Conservation (phyloP, 345 rosid species). For the Aurinia saxatilis region DNA sequence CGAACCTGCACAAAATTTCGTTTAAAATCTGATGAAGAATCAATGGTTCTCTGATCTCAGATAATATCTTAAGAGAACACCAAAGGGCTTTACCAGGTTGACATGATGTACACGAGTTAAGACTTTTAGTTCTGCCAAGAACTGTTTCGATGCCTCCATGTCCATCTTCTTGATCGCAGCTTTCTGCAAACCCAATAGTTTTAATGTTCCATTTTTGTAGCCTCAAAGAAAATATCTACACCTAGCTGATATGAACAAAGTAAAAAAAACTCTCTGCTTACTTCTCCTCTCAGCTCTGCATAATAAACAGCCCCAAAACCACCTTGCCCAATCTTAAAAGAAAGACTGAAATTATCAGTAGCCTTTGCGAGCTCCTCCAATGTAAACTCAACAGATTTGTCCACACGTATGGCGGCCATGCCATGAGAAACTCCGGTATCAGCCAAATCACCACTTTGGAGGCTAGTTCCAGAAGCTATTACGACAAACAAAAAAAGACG, state of each 20-base stretch:
- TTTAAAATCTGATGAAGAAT: neutral
- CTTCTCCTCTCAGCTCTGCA: constrained; percentile 96
- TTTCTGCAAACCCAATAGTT: constrained; percentile 39
- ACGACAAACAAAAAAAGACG: constrained; percentile 2
- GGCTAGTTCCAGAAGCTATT: constrained; percentile 26
- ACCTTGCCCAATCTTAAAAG: constrained; percentile 87
- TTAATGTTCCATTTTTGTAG: neutral
- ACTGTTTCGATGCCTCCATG: constrained; percentile 90
- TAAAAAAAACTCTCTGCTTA: constrained; percentile 22
- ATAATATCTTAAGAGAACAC: neutral
- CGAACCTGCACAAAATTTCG: constrained; percentile 50
- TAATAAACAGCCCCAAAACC: constrained; percentile 91
- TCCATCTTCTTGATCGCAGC: constrained; percentile 99
- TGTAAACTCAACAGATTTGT: constrained; percentile 79
- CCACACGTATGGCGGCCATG: constrained; percentile 63
- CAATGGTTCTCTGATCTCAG: neutral
- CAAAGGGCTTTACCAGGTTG: constrained; percentile 61
- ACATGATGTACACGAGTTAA: constrained; percentile 88
- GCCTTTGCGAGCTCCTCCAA: constrained; percentile 90
- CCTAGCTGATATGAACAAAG: neutral
- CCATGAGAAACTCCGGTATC: constrained; percentile 35
- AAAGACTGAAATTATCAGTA: constrained; percentile 72
- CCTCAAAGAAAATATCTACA: neutral
- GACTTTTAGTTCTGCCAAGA: constrained; percentile 91
- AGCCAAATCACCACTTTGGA: constrained; percentile 24